Conservation (phyloP, 2,329 filamentous ascomycete species). For the Penicillium sp. region DNA sequence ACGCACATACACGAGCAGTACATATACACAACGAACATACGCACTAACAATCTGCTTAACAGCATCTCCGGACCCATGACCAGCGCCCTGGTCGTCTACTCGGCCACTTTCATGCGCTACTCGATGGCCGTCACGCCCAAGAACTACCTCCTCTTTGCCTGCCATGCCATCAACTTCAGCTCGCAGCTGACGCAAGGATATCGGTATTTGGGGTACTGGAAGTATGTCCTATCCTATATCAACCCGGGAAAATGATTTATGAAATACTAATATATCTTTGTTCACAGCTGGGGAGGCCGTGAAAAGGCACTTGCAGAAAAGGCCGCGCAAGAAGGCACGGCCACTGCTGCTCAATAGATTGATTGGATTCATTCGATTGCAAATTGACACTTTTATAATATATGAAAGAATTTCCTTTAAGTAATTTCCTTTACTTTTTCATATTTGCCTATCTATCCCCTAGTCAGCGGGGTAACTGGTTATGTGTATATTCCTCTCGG, state of each 20-base stretch:
- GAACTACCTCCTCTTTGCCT: constrained; percentile 66
- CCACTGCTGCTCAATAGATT: constrained; percentile 6
- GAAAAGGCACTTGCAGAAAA: constrained; percentile 37
- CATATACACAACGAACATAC: not conserved
- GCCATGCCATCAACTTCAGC: constrained; percentile 62
- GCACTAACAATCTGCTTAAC: constrained; percentile 9
- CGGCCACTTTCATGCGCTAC: constrained; percentile 64
- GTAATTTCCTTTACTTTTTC: no score
- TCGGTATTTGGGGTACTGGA: constrained; percentile 60
- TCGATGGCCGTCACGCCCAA: constrained; percentile 58
- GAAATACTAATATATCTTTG: constrained; percentile 1
- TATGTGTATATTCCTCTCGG: not conserved
- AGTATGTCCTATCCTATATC: constrained; percentile 31
- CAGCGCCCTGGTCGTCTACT: constrained; percentile 57
- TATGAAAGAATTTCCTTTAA: not conserved
- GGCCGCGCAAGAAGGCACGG: constrained; percentile 1
- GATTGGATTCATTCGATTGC: not conserved
- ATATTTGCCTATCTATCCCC: not conserved
- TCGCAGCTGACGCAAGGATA: constrained; percentile 60
- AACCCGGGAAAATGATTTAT: not conserved
- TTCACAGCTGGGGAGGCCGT: constrained; percentile 38
- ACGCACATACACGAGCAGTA: not conserved
- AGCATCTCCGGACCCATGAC: constrained; percentile 66
- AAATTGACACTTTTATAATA: not conserved
- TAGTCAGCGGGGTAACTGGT: not conserved